A percentile compares a stretch with the other conserved stretches of the same genome.
Conservation (phyloP, 768 basidiomycete genomes). For the Postia placenta region DNA sequence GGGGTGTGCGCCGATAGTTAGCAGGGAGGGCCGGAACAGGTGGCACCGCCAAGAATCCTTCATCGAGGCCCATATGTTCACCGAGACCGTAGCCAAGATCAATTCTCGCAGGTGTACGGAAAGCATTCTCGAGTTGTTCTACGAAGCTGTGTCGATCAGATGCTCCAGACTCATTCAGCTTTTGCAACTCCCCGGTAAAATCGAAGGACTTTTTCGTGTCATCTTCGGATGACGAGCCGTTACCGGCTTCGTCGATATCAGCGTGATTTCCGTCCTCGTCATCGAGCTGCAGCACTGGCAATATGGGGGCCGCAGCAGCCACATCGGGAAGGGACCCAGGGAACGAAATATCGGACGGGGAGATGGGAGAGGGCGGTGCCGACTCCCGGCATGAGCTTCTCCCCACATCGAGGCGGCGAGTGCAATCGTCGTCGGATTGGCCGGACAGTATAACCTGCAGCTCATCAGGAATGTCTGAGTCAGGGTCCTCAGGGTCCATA, state of each 20-base stretch:
- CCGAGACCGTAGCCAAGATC: conserved; percentile 46
- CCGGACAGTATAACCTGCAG: conserved; percentile 53
- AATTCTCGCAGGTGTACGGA: conserved; percentile 68
- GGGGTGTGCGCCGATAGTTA: conserved; percentile 10
- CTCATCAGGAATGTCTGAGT: conserved; percentile 81
- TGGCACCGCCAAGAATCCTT: conserved; percentile 49
- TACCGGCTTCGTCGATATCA: conserved; percentile 39
- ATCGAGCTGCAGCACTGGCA: conserved; percentile 23
- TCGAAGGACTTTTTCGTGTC: conserved; percentile 80
- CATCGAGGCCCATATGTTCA: conserved; percentile 24
- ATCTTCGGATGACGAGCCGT: conserved; percentile 42
- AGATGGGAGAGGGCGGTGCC: conserved; percentile 31
- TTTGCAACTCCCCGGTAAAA: conserved; percentile 73
- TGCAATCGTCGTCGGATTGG: conserved; percentile 28
- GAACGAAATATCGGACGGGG: conserved; percentile 36
- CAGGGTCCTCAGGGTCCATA: conserved; percentile 52
- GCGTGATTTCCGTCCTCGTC: conserved; percentile 34
- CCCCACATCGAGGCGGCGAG: conserved; percentile 32
- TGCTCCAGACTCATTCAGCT: conserved; percentile 62
- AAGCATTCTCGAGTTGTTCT: conserved; percentile 73
- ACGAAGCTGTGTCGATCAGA: conserved; percentile 73
- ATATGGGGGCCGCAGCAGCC: conserved; percentile 7
- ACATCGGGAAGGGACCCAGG: conserved; percentile 30
- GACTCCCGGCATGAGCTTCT: conserved; percentile 21
- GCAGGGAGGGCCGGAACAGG: conserved; percentile 33